phyloP scores from a whole-genome alignment of 257 asterid genomes.

The Mentha longifolia region DNA sequence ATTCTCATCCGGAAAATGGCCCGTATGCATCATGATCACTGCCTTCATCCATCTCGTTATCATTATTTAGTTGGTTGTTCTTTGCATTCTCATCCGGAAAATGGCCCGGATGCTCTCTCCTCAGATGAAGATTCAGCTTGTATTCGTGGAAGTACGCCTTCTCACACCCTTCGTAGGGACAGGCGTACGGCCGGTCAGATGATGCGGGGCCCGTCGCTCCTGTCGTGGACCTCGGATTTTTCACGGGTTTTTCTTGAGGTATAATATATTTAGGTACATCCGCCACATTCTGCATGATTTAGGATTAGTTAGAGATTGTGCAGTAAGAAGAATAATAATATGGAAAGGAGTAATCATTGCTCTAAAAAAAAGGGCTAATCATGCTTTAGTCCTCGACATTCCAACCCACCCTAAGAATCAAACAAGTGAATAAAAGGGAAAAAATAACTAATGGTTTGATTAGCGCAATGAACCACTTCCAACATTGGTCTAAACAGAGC shows the following conservation, averaged over 20 bases:
- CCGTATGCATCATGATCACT: slow-evolving; percentile 98
- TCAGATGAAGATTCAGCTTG: slow-evolving; percentile 93
- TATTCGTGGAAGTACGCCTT: slow-evolving; percentile 98
- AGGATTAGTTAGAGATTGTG: slow-evolving; percentile 1
- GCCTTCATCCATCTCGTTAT: slow-evolving; percentile 75
- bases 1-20: slow-evolving; percentile 84
- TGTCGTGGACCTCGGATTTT: slow-evolving; percentile 63
- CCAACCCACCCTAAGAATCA: too few relatives aligned
- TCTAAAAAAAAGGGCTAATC: too few relatives aligned
- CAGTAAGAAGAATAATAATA: neutral
- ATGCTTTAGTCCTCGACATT: too few relatives aligned
- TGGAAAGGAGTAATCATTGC: neutral
- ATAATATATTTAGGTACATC: slow-evolving; percentile 61
- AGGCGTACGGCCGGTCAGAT: slow-evolving; percentile 84
- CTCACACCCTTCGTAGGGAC: slow-evolving; percentile 95
- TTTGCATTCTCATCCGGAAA: slow-evolving; percentile 77
- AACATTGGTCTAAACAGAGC: neutral
- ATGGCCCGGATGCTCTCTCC: slow-evolving; percentile 94
- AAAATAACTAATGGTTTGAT: too few relatives aligned
- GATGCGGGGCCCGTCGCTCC: slow-evolving; percentile 60
- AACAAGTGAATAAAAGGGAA: too few relatives aligned
- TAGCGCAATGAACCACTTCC: too few relatives aligned
- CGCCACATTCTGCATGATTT: slow-evolving; percentile 43
- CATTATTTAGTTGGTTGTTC: slow-evolving; percentile 48
- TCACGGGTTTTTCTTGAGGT: slow-evolving; percentile 74